Base-by-base conservation (phyloP, 2,329 filamentous ascomycete genomes). In the Rutstroemia sp. region DNA sequence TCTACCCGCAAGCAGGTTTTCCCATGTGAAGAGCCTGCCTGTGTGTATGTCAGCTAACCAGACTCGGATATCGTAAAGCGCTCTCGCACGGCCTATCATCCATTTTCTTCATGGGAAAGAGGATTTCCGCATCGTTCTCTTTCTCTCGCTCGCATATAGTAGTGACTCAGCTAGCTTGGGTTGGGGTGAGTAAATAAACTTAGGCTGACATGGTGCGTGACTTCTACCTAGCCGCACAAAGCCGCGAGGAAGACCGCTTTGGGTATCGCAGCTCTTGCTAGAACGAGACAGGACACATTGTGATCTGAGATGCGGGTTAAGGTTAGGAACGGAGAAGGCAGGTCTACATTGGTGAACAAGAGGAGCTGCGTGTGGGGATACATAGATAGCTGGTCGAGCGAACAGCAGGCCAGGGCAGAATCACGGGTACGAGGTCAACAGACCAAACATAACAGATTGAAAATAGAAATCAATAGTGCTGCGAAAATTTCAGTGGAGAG, bases 161-260 rank as follows among this genome's bases (percentile, higher is more conserved):
- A 34, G 16, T 54, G 52, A 54, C 27, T 54, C 52, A 41, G 42
- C 42, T 48, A n/a, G 44, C 6, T 54, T 18, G 27, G 46, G 16
- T 21, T 18, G 27, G 27, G 27, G 27, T 30, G 27, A 30, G 27
- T 30, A 52, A 23, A 23, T 23, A 23, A 23, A 23, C 21, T 23
- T 27, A 27, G 41, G 49, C 38, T 47, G 41, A 48, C 34, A 7
- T 39, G 52, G 42, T 37, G 30, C 42, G 38, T 54, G 51, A 27
- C 51, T 48, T 42, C 30, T 48, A 47, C 6, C 5, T 34, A 34
- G 30, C 30, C 30, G 10, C 30, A 34, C 6, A 34, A 34, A 34
- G 30, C 30, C 30, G 39, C 16, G 39, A 42, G 39, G 39, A 42
- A 19, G 25, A 27, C 25, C 25, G 25, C 25, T 27, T 27, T 27